phyloP scores from a whole-genome alignment of 352 stramenopile species.

The Globisporangium cederbergense region DNA sequence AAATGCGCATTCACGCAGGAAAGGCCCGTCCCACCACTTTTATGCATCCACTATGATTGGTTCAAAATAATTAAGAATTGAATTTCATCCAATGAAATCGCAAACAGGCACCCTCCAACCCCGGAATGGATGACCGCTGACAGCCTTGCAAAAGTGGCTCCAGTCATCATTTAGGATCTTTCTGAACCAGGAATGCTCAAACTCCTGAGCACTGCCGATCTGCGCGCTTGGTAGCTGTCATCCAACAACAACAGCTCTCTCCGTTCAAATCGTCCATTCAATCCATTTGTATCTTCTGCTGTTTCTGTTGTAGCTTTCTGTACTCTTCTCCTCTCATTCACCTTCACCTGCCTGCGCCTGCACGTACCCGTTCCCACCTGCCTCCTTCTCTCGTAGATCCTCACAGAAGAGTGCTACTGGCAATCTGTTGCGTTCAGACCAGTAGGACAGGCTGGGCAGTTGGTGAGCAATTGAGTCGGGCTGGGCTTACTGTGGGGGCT shows the following conservation, averaged over 20 bases:
- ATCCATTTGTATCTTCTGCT: conserved; percentile 8
- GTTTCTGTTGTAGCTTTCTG: conserved; percentile 1
- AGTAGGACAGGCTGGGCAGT: too few species aligned
- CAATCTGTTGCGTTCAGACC: too few species aligned
- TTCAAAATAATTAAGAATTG: not conserved
- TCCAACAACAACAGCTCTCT: conserved; percentile 4
- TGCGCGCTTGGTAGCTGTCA: not conserved
- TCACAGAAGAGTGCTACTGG: not conserved
- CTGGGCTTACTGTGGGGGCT: conserved; percentile 44
- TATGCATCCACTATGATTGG: not conserved
- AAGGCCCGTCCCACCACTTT: not conserved
- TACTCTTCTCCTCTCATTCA: not conserved
- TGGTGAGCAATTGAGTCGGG: too few species aligned
- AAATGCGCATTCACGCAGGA: not conserved
- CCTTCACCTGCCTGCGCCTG: not conserved
- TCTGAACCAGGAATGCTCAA: not conserved
- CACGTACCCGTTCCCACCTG: not conserved
- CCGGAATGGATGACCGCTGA: not conserved
- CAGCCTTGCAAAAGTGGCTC: not conserved
- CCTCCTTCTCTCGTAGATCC: not conserved
- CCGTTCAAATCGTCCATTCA: conserved; percentile 7
- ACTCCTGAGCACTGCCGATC: not conserved
- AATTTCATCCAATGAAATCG: not conserved
- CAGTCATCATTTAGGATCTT: conserved; percentile 8
- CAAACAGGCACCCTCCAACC: not conserved